Percentiles rank a stretch among this genome's conserved stretches.
Conservation (phyloP, 768 basidiomycete genomes). For the Amanita rimosa region DNA sequence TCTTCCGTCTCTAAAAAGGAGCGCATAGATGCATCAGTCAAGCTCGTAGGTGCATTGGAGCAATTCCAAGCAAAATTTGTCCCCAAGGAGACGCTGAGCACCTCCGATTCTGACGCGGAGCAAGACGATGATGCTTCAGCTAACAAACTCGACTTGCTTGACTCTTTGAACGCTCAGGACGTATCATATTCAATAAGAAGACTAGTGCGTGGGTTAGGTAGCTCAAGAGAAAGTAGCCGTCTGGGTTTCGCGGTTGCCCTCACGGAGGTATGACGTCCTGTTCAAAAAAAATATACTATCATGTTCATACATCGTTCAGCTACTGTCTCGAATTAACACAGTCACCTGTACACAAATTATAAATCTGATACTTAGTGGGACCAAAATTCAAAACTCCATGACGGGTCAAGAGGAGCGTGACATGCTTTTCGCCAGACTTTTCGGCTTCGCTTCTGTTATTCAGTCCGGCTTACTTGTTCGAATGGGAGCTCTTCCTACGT, state of each 20-base stretch:
- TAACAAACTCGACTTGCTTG: constrained; percentile 36
- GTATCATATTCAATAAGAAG: constrained; percentile 87
- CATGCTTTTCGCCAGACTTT: constrained; percentile 82
- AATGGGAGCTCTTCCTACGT: constrained; percentile 37
- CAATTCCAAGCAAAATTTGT: constrained; percentile 68
- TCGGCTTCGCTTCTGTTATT: constrained; percentile 78
- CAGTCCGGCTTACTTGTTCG: constrained; percentile 77
- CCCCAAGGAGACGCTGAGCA: constrained; percentile 24
- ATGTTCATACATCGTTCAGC: constrained; percentile 30
- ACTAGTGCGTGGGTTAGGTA: constrained; percentile 80
- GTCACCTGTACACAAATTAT: constrained; percentile 71
- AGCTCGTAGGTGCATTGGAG: constrained; percentile 72
- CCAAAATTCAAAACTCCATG: constrained; percentile 65
- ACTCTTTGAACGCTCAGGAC: constrained; percentile 74
- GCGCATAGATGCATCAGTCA: constrained; percentile 76
- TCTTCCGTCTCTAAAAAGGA: constrained; percentile 74
- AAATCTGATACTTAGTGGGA: constrained; percentile 59
- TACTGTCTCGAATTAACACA: constrained; percentile 68
- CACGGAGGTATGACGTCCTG: constrained; percentile 59
- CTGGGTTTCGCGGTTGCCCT: constrained; percentile 94
- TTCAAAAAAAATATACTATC: not conserved
- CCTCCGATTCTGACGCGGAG: constrained; percentile 32
- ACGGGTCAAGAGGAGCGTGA: constrained; percentile 91
- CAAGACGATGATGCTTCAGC: constrained; percentile 29
- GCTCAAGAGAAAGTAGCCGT: constrained; percentile 86